Evolutionary conservation across 768 basidiomycete genomes (phyloP), one percentile per base, ranked within the genome.

Genomic region (Mycena capillaripes): DNA sequence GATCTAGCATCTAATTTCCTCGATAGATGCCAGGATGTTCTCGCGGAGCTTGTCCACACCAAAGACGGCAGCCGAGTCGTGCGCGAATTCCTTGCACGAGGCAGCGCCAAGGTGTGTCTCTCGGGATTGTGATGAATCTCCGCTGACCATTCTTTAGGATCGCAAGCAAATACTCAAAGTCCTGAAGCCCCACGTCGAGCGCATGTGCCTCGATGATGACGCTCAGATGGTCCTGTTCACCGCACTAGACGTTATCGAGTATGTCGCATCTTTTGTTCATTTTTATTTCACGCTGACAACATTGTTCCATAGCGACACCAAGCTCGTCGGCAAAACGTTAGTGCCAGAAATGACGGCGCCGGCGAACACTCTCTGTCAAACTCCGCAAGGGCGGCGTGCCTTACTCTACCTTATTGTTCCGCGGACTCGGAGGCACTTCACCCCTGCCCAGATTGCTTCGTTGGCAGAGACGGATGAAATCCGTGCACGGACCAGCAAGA

Each of bases 21-120:
- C 36, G 72, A 34, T 72, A 95, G 94, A 60, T 94, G 93, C 76
- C 91, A 95, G 73, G 96, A 97, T 48, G 87, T 93, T 23, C 84
- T 97, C 9, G 92, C 96, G 0, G 97, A 98, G 78, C 94, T 97
- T 88, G 95, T 97, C 0, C 97, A 98, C 77, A 98, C 97, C 19
- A 95, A 91, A 78, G 95, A 97, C 76, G 97, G 97, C 23, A 95
- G 95, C 69, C 90, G 94, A 25, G 91, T 89, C 30, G 96, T 94
- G 4, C 90, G 97, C 50, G 92, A 96, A 72, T 94, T 98, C 80
- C 86, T 97, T 42, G 95, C 92, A 0, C 87, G 88, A 52, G 95
- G 95, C 6, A 90, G 88, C 16, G 95, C 97, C 5, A 98, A 98
- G 84, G 94, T 92, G 64, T 23, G 79, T 76, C 46, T 2, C 19